These are phyloP conservation scores for Trichoderma harzianum DNA, from an alignment of 2,329 filamentous ascomycete genomes.

Conservation along the genomic window DNA sequence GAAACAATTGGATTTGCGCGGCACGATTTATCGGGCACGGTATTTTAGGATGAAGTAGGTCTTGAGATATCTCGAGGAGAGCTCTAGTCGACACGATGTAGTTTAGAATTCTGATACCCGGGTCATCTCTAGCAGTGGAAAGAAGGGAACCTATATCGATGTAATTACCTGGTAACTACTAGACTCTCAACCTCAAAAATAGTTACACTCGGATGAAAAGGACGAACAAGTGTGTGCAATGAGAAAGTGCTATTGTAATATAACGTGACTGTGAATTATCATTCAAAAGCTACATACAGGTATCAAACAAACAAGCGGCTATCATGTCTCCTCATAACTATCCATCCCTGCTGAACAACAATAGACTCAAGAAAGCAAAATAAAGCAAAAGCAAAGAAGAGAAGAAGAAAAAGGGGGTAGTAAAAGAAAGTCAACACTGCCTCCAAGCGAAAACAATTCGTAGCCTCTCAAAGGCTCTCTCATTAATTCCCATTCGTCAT, in stretches of 20 bases:
- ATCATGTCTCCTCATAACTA: constrained; percentile 19
- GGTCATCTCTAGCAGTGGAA: too few species aligned
- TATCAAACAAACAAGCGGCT: constrained; percentile 17
- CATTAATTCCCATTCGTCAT: not conserved
- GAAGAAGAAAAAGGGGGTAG: not conserved
- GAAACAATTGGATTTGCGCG: too few species aligned
- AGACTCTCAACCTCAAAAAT: not conserved
- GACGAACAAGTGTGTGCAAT: not conserved
- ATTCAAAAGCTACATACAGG: constrained; percentile 13
- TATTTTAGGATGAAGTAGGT: too few species aligned
- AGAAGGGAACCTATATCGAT: too few species aligned
- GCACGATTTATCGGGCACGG: too few species aligned
- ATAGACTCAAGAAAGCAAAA: not conserved
- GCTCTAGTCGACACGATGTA: too few species aligned
- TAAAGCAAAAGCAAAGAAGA: not conserved
- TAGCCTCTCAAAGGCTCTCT: not conserved
- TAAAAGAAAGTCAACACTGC: not conserved
- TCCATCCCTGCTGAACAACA: constrained; percentile 8
- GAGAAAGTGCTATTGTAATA: not conserved
- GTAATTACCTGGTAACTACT: not conserved
- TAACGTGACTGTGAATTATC: constrained; percentile 11
- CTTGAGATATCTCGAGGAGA: too few species aligned
- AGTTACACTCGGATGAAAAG: not conserved
- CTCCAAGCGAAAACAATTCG: not conserved
- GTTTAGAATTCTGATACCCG: too few species aligned